Evolutionary conservation across 2,329 filamentous ascomycete genomes (phyloP).

Genomic region (Chrysoporthe austroafricana): DNA sequence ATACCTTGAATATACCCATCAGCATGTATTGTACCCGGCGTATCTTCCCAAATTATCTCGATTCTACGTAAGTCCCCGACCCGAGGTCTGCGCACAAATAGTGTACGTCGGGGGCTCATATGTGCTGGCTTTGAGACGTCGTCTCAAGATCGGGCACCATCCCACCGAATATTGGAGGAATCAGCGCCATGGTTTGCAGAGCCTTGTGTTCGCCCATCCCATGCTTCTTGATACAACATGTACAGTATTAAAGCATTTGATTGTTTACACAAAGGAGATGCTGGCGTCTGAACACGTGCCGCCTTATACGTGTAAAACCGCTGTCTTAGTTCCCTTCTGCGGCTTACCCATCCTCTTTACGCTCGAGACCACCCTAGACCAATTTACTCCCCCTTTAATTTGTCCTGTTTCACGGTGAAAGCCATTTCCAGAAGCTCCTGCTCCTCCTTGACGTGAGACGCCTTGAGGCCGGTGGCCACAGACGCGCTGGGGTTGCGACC

Average conservation of each 20-base stretch:
- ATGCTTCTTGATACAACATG: slow-evolving; percentile 22
- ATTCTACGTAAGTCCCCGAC: not conserved
- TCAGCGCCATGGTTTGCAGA: slow-evolving; percentile 3
- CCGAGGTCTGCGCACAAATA: not conserved
- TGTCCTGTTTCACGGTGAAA: slow-evolving; percentile 68
- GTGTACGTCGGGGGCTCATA: too few relatives aligned
- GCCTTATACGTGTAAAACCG: slow-evolving; percentile 6
- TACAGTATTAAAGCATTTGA: slow-evolving; percentile 16
- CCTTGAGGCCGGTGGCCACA: slow-evolving; percentile 92
- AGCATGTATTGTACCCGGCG: not conserved
- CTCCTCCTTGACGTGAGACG: slow-evolving; percentile 89
- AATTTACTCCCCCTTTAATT: slow-evolving; percentile 67
- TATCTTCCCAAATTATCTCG: not conserved
- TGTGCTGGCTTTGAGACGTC: too few relatives aligned
- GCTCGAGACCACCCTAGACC: not conserved
- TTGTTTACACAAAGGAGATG: slow-evolving; percentile 27
- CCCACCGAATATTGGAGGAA: not conserved
- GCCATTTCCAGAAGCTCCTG: slow-evolving; percentile 74
- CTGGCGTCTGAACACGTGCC: slow-evolving; percentile 17
- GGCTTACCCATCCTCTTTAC: not conserved
- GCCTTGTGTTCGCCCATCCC: slow-evolving; percentile 25
- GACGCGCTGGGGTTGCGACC: slow-evolving; percentile 91
- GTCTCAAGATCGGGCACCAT: not conserved
- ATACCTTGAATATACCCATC: not conserved
- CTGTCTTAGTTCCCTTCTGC: not conserved